Base-by-base conservation (phyloP, 129 eudicot genomes). In the Tanacetum coccineum region DNA sequence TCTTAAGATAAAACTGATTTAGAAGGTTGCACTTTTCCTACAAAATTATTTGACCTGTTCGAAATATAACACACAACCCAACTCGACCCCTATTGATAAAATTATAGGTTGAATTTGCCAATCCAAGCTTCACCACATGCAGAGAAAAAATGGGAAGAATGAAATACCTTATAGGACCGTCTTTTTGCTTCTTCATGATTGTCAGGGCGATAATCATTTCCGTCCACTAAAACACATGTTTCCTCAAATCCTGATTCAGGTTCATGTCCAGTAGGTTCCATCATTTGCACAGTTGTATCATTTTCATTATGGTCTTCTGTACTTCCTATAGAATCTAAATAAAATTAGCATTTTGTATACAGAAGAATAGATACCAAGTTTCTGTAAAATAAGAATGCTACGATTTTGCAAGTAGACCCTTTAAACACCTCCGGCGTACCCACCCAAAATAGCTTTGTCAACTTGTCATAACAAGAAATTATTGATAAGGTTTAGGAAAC, bases 121-220 rank as follows among this genome's bases (percentile, higher is more conserved):
- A 36, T 51, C 9, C 42, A 63, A 50, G 64, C 46, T 62, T 36
- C 18, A 62, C 51, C 1, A 59, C 20, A 60, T 12, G 22, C 42
- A 12, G 17, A 18, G 13, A 61, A 47, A 59, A 44, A 44, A 58
- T 25, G 56, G 56, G 21, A 22, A 22, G 25, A 2, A 12, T 40
- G 13, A 28, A 42, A 12, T 74, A 91, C 97, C 94, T 91, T 87
- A 80, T 85, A 85, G 4, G 97, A 91, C 70, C 58, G 58, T 52
- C 42, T 76, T 73, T n/a, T 72, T 78, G 60, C 75, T 80, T 70
- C 55, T 49, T 22, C 69, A 72, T 32, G 74, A 59, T 30, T 76
- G 42, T 73, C 25, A 36, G 61, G 59, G 81, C 62, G 56, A 66
- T 63, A 66, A 71, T 78, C 82, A 45, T 64, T 75, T 48, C 76